phyloP scores from a whole-genome alignment of 169 alveolate genomes.

The Eimeria zaria region DNA sequence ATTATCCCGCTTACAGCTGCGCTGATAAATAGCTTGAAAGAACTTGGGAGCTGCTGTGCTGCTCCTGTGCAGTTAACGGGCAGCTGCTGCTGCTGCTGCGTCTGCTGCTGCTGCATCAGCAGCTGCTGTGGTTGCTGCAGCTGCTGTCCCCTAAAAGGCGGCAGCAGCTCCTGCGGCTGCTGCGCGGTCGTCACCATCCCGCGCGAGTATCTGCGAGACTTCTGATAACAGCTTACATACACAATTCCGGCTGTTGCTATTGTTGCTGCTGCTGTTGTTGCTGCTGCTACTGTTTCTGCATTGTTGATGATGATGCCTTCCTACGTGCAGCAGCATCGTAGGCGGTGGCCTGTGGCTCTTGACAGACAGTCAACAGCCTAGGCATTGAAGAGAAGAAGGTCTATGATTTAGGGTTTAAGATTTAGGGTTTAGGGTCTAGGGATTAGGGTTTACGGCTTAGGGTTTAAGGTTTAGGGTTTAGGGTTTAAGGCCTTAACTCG shows the following conservation, averaged over 20 bases:
- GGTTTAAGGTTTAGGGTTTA: background rate
- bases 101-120: too few relatives aligned
- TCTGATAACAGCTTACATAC: background rate
- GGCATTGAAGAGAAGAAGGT: background rate
- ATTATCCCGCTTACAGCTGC: conserved; percentile 89
- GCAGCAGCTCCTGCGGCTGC: conserved; percentile 1
- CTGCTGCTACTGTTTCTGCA: background rate
- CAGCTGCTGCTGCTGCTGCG: conserved; percentile 14
- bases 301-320: background rate
- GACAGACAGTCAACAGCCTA: background rate
- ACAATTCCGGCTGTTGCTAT: background rate
- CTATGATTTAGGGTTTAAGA: too few relatives aligned
- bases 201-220: background rate
- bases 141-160: background rate
- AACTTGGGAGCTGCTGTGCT: background rate
- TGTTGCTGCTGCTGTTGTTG: background rate
- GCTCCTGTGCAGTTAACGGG: background rate
- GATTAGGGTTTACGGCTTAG: too few relatives aligned
- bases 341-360: background rate
- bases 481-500: background rate
- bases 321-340: background rate
- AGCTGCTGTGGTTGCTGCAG: conserved; percentile 2
- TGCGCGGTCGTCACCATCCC: background rate
- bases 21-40: conserved; percentile 68
- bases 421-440: too few relatives aligned